Evolutionary conservation across 768 basidiomycete species (phyloP).

Genomic region (Cystobasidium ongulense): DNA sequence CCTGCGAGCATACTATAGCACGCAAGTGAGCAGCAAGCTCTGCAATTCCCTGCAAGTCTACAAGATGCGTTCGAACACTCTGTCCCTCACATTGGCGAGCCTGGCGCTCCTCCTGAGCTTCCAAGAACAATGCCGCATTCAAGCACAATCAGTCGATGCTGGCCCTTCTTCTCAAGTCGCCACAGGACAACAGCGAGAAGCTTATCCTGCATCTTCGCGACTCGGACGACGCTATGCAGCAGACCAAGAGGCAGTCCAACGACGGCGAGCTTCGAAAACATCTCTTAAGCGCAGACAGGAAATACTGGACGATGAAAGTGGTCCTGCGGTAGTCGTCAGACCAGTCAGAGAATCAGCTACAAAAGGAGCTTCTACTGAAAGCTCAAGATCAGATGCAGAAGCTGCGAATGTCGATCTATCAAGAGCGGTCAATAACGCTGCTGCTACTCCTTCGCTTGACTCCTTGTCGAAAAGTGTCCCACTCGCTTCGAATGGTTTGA

Average conservation of each 20-base stretch:
- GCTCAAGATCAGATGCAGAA: background rate
- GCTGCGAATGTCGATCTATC: background rate
- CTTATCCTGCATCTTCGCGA: background rate
- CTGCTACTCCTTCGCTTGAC: background rate
- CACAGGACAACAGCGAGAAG: background rate
- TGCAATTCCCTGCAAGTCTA: background rate
- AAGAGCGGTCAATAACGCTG: background rate
- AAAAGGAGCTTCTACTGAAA: background rate
- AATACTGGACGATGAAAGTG: background rate
- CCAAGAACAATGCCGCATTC: conserved; percentile 1
- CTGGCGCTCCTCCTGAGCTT: background rate
- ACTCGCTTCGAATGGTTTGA: background rate
- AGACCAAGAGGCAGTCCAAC: background rate
- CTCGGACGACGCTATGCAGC: background rate
- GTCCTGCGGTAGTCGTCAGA: background rate
- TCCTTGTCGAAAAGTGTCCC: background rate
- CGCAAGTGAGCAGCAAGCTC: background rate
- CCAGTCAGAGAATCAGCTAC: background rate
- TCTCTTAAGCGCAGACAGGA: background rate
- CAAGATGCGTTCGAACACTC: background rate
- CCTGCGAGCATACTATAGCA: background rate
- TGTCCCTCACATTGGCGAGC: background rate
- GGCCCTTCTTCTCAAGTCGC: background rate
- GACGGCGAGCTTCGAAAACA: background rate
- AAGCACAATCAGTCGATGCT: background rate